Base-by-base conservation (phyloP, 2,329 filamentous ascomycete genomes). In the Beauveria sp. region DNA sequence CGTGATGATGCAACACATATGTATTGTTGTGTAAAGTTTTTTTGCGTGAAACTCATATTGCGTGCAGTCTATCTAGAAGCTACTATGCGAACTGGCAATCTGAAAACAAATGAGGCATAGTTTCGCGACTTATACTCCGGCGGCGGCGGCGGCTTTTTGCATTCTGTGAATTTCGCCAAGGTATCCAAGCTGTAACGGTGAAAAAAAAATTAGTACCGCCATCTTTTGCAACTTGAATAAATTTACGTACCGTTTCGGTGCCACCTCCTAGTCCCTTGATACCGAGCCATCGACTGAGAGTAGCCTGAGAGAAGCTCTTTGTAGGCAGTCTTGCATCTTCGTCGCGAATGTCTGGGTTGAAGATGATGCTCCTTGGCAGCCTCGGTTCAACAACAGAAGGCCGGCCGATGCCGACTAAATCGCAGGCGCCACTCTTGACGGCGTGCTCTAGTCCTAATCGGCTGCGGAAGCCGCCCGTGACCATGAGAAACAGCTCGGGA, bases 391-490 rank as follows among this genome's bases (percentile, higher is more conserved):
- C 42, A 0, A 74, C 68, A 0, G 77, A 68, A 12, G 77, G 77
- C 3, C 78, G 65, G 0, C 67, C 77, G 1, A 79, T 58, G 2
- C 77, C 78, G 18, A 79, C 67, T 2, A 79, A 59, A 34, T 79
- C 77, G 51, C 78, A 79, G 5, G 68, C 74, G 0, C 70, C 74
- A 22, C 71, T 68, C 0, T 63, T 65, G 5, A 79, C 61, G 0
- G 77, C 78, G 0, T 66, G 68, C 54, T 78, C 75, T 72, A 79
- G 78, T 2, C 76, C 77, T 1, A 61, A 59, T 0, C 77, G 66
- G 0, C 78, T 81, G 1, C 84, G 78, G 70, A 89, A 87, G 0
- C 86, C 86, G 3, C 86, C 86, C 0, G 84, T 88, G 3, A 89
- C 77, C 75, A 85, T 80, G 38, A 85, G 70, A 0, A 78, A 72